Evolutionary conservation across 306 rosid genomes (phyloP).

Genomic region (Adenanthera pavonina): DNA sequence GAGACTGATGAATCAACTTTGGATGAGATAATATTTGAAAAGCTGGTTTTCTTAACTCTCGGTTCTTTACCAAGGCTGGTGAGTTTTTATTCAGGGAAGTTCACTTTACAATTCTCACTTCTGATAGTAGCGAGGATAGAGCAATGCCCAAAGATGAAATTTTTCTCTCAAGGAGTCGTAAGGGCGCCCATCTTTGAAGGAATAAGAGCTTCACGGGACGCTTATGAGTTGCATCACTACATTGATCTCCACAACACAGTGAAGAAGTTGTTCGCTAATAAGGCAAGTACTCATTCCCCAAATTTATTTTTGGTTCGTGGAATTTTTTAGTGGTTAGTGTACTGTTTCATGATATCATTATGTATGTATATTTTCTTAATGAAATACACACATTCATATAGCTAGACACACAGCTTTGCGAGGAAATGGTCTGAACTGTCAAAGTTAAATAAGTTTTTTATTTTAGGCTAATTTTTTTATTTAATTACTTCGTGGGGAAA

Average conservation of each 20-base stretch:
- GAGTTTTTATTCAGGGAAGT: not conserved
- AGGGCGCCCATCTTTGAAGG: not conserved
- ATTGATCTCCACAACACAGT: not conserved
- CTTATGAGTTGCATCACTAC: not conserved
- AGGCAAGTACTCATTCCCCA: not conserved
- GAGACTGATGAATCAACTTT: conserved; percentile 11
- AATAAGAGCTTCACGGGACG: not conserved
- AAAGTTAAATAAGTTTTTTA: too few species aligned
- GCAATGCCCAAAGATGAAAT: not conserved
- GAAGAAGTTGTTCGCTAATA: not conserved
- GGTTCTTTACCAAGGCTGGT: not conserved
- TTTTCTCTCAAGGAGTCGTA: not conserved
- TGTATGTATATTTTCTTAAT: too few species aligned
- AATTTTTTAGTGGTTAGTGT: too few species aligned
- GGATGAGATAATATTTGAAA: not conserved
- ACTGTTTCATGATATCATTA: too few species aligned
- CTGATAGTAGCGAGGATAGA: not conserved
- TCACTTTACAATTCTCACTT: not conserved
- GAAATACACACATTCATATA: too few species aligned
- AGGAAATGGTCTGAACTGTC: too few species aligned
- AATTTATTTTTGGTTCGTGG: too few species aligned
- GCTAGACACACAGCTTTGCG: too few species aligned
- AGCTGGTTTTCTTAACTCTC: not conserved
- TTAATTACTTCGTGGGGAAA: too few species aligned
- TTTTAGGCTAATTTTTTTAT: too few species aligned